phyloP scores from a whole-genome alignment of 1,284 basidiomycete species.

The Ganoderma sp. region DNA sequence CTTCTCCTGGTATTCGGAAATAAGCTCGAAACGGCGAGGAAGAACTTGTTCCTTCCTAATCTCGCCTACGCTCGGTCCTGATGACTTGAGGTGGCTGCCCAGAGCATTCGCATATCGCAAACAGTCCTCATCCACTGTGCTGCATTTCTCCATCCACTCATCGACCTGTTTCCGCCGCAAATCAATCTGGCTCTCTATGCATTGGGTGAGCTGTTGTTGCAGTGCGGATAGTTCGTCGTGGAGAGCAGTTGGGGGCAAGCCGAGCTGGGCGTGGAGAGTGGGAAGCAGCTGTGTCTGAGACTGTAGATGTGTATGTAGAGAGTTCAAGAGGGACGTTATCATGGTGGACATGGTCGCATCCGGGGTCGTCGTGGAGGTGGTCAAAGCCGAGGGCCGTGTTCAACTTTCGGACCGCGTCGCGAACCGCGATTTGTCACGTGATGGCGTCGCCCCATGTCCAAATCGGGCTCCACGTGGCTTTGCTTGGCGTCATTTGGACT shows the following conservation, averaged over 20 bases:
- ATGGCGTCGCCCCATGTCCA: conserved; percentile 18
- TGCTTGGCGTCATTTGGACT: conserved; percentile 23
- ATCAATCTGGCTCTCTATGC: conserved; percentile 74
- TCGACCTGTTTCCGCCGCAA: conserved; percentile 70
- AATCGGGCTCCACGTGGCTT: conserved; percentile 16
- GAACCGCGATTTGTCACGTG: conserved; percentile 32
- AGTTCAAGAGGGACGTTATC: conserved; percentile 69
- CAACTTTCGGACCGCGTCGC: conserved; percentile 26
- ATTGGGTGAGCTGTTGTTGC: conserved; percentile 68
- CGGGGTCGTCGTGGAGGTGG: conserved; percentile 28
- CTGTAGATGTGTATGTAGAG: conserved; percentile 78
- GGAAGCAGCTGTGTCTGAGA: conserved; percentile 78
- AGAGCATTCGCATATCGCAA: conserved; percentile 66
- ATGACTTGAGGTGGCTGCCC: conserved; percentile 72
- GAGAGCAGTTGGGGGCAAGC: conserved; percentile 73
- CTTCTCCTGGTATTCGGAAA: conserved; percentile 72
- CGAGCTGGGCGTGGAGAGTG: conserved; percentile 70
- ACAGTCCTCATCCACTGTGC: conserved; percentile 66
- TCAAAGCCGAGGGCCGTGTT: conserved; percentile 23
- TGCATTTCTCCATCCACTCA: conserved; percentile 70
- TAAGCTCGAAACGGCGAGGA: conserved; percentile 69
- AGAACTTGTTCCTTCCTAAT: conserved; percentile 63
- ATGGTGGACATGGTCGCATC: conserved; percentile 37
- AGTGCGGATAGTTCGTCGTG: conserved; percentile 73
- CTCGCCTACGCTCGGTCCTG: conserved; percentile 63